Evolutionary conservation across 306 rosid species (phyloP), one percentile per base, ranked within the genome.

Genomic region (Argentina anserina): DNA sequence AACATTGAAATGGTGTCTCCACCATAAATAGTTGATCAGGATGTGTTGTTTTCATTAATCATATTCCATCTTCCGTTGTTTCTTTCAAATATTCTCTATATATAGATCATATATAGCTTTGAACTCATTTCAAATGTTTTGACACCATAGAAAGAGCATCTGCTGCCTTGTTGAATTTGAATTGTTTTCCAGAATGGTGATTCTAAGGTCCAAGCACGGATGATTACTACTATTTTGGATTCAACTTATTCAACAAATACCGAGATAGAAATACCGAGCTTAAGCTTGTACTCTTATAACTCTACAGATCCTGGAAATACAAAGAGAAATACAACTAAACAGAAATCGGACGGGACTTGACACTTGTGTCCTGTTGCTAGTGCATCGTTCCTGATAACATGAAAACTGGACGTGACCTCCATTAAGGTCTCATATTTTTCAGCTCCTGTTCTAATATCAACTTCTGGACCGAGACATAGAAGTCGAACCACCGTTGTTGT

Each of bases 1-100:
- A 7, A 61, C 41, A 17, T 61, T 61, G 66, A 29, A 18, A 61
- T 61, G 66, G 66, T 60, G 66, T 17, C 66, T 61, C 66, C 42
- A 33, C 66, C 66, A 61, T 61, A 42, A 18, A 33, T 61, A 42
- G 42, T 61, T 33, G 42, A 61, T 61, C 14, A 33, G 42, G 25
- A 34, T 61, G 66, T 33, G 3, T 18, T 33, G 10, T 33, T 59
- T 15, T 29, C 3, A 26, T 18, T 17, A 61, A 33, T 61, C 66
- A 13, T 61, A 33, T 29, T 33, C 66, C 66, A 61, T 42, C 23
- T 33, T 6, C 18, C 23, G 33, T 17, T 33, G 23, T 34, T 33
- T 61, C 66, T 33, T 11, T 33, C 42, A 33, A 18, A 61, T 17
- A 17, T 61, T 61, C 20, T 14, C 14, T 2, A 33, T 3, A 33